Conservation (phyloP, 345 rosid genomes). For the Dovyalis caffra region DNA sequence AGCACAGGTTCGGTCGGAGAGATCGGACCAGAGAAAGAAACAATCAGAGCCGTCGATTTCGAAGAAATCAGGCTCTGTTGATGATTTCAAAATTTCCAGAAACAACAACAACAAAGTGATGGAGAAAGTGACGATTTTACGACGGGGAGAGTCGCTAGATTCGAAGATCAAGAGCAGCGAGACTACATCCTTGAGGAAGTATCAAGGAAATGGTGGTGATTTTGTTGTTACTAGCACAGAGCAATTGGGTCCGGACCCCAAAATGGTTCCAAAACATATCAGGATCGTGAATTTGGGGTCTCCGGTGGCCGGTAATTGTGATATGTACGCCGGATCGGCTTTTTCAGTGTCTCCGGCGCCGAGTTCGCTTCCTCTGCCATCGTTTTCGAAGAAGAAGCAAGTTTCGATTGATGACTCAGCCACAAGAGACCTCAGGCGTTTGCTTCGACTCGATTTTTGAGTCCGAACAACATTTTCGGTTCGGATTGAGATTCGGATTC, state of each 20-base stretch:
- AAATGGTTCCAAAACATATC: conserved; percentile 30
- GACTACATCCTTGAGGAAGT: background rate
- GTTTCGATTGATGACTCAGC: conserved; percentile 49
- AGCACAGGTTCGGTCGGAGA: conserved; percentile 26
- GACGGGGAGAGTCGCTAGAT: conserved; percentile 60
- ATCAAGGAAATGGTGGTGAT: background rate
- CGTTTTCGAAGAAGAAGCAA: conserved; percentile 48
- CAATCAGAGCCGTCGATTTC: conserved; percentile 37
- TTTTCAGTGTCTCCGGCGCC: conserved; percentile 59
- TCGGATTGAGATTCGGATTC: too few relatives aligned
- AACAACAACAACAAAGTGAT: conserved; percentile 10
- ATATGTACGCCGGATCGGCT: conserved; percentile 58
- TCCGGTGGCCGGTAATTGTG: conserved; percentile 28
- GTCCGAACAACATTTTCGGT: background rate
- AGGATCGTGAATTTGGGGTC: conserved; percentile 23
- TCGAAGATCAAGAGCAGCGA: conserved; percentile 33
- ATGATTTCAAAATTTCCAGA: conserved; percentile 34
- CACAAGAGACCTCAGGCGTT: conserved; percentile 61
- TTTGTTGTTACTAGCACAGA: conserved; percentile 24
- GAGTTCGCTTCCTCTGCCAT: conserved; percentile 58
- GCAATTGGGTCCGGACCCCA: conserved; percentile 31
- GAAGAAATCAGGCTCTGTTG: conserved; percentile 33
- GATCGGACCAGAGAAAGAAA: conserved; percentile 35
- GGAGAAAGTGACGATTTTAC: conserved; percentile 49
- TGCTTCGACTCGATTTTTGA: conserved; percentile 50